Evolutionary conservation across 768 basidiomycete genomes (phyloP).

Genomic region (Suillus placidus): DNA sequence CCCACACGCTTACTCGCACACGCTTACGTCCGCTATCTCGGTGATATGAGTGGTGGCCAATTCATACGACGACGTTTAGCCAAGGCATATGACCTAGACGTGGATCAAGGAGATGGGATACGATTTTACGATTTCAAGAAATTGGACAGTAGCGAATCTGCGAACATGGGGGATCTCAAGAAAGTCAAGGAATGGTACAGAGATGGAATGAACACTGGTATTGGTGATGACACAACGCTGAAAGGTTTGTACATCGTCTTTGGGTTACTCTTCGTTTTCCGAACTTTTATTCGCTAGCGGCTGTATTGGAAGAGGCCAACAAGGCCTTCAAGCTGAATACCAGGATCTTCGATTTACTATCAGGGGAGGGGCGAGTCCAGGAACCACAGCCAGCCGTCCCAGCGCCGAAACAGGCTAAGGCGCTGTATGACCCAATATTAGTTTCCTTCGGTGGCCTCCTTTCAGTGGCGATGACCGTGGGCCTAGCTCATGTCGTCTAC

Average conservation of each 20-base stretch:
- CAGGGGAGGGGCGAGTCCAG: not conserved
- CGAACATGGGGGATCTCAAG: constrained; percentile 62
- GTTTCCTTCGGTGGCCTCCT: constrained; percentile 2
- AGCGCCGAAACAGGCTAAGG: not conserved
- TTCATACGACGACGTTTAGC: constrained; percentile 61
- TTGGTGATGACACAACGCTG: constrained; percentile 32
- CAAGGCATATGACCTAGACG: constrained; percentile 67
- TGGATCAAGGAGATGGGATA: constrained; percentile 52
- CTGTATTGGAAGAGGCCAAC: constrained; percentile 51
- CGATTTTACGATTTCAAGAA: constrained; percentile 72
- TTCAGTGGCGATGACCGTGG: constrained; percentile 1
- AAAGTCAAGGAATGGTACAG: constrained; percentile 68
- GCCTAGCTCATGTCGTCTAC: not conserved
- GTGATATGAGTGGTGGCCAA: constrained; percentile 81
- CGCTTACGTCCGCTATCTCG: constrained; percentile 82
- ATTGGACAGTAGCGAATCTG: constrained; percentile 47
- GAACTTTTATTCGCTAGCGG: constrained; percentile 31
- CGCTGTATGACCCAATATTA: not conserved
- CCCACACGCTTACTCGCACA: constrained; percentile 68
- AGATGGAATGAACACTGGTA: constrained; percentile 41
- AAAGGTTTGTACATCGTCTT: constrained; percentile 29
- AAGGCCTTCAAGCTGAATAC: constrained; percentile 52
- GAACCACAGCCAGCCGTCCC: not conserved
- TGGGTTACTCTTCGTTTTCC: not conserved
- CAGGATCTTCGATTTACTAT: constrained; percentile 45